A percentile compares a stretch with the other conserved stretches of the same genome.
Evolutionary conservation across 1,284 basidiomycete species (phyloP).

Genomic region (Lignosus rhinocerotis): DNA sequence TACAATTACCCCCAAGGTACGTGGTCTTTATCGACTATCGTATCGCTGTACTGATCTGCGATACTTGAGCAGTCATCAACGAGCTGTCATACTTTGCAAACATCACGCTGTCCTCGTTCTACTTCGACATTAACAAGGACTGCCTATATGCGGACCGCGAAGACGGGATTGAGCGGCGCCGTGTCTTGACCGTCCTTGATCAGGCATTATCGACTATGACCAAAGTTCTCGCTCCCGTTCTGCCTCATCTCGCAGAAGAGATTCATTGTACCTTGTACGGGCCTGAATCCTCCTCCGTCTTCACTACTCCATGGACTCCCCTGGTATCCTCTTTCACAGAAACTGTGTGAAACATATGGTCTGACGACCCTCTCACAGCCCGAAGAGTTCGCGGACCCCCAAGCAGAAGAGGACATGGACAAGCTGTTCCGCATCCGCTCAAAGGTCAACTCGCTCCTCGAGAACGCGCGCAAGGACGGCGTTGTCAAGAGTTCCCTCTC

Average conservation of each 20-base stretch:
- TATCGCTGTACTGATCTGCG: neutral
- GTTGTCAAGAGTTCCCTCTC: conserved; percentile 72
- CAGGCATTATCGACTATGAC: conserved; percentile 75
- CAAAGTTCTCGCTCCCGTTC: conserved; percentile 80
- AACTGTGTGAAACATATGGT: too few relatives aligned
- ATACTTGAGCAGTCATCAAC: conserved; percentile 49
- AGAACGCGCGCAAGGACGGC: conserved; percentile 70
- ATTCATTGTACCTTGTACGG: conserved; percentile 56
- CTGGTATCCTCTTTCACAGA: conserved; percentile 38
- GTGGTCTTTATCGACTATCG: conserved; percentile 12
- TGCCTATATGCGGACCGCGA: conserved; percentile 77
- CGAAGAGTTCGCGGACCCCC: conserved; percentile 54
- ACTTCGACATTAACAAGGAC: conserved; percentile 94
- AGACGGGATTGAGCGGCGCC: conserved; percentile 56
- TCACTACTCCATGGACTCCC: conserved; percentile 58
- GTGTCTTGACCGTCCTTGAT: conserved; percentile 72
- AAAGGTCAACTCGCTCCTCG: conserved; percentile 61
- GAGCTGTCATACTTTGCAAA: conserved; percentile 69
- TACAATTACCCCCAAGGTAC: conserved; percentile 88
- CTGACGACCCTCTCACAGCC: conserved; percentile 1
- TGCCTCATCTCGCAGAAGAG: conserved; percentile 93
- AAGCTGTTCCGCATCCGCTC: conserved; percentile 55
- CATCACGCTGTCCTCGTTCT: conserved; percentile 76
- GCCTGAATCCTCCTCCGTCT: conserved; percentile 51
- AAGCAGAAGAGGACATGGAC: conserved; percentile 59